These are phyloP conservation scores for Xylaria cubensis DNA, from an alignment of 495 filamentous ascomycete species.

Conservation along the genomic window DNA sequence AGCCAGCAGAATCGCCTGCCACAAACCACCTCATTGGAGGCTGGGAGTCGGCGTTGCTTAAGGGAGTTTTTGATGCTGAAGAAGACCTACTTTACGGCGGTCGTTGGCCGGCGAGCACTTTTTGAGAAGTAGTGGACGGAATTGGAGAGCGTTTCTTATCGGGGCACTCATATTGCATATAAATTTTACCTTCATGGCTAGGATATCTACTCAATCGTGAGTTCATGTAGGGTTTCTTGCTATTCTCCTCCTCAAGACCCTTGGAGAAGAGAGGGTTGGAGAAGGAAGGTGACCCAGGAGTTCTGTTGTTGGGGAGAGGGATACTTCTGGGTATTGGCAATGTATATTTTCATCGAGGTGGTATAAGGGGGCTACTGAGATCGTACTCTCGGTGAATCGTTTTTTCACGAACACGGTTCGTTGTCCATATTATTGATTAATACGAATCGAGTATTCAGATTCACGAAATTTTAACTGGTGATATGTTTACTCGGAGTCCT, in stretches of 20 bases:
- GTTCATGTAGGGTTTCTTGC: not conserved
- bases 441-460: not conserved
- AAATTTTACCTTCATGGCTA: not conserved
- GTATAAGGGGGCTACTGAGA: not conserved
- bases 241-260: not conserved
- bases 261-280: not conserved
- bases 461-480: no score
- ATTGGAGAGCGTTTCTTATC: not conserved
- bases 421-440: not conserved
- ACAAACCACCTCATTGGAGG: not conserved
- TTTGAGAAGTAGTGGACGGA: not conserved
- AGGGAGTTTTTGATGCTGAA: conserved; percentile 12
- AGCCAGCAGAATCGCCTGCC: not conserved
- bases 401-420: not conserved
- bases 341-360: not conserved
- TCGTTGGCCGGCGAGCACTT: conserved; percentile 15
- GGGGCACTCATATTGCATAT: not conserved
- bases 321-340: not conserved
- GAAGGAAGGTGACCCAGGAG: not conserved
- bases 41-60: not conserved
- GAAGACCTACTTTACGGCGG: conserved; percentile 1
- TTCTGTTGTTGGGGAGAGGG: not conserved
- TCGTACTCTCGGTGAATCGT: not conserved
- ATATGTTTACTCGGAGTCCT: no score
- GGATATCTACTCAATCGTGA: not conserved